phyloP scores from a whole-genome alignment of 106 monocot genomes.

The Amphibolis antarctica region DNA sequence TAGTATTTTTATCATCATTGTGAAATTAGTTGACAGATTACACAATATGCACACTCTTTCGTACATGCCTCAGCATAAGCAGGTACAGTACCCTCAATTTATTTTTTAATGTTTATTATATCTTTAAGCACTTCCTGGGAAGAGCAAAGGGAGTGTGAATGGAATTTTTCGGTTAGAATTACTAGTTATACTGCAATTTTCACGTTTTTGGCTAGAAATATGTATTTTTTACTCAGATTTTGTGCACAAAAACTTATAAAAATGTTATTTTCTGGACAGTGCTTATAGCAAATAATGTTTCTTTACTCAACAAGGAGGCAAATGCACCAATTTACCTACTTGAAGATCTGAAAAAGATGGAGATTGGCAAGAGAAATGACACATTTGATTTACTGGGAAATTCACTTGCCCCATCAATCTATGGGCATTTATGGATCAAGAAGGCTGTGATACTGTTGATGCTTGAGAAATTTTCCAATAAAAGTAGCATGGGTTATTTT shows the following conservation, averaged over 20 bases:
- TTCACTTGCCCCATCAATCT: constrained; percentile 95
- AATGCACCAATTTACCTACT: constrained; percentile 71
- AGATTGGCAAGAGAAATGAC: constrained; percentile 76
- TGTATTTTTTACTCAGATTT: background rate
- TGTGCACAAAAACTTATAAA: background rate
- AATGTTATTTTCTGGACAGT: constrained; percentile 66
- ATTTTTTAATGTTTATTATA: background rate
- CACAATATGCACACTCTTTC: constrained; percentile 98
- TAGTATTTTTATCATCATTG: constrained; percentile 58
- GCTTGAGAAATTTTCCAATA: too few species aligned
- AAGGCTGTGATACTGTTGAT: constrained; percentile 92
- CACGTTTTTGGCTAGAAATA: background rate
- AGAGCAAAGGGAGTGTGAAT: constrained; percentile 86
- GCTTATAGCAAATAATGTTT: constrained; percentile 89
- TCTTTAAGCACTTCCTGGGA: constrained; percentile 92
- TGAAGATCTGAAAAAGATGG: constrained; percentile 72
- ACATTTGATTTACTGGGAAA: constrained; percentile 73
- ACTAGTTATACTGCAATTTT: background rate
- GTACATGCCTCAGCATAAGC: constrained; percentile 94
- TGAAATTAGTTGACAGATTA: constrained; percentile 89
- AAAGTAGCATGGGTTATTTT: too few species aligned
- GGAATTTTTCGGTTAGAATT: constrained; percentile 69
- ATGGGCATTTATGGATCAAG: constrained; percentile 97
- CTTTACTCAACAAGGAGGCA: constrained; percentile 90
- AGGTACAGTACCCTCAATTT: constrained; percentile 27